phyloP scores from a whole-genome alignment of 495 filamentous ascomycete species.

The Penicillium tannophilum region DNA sequence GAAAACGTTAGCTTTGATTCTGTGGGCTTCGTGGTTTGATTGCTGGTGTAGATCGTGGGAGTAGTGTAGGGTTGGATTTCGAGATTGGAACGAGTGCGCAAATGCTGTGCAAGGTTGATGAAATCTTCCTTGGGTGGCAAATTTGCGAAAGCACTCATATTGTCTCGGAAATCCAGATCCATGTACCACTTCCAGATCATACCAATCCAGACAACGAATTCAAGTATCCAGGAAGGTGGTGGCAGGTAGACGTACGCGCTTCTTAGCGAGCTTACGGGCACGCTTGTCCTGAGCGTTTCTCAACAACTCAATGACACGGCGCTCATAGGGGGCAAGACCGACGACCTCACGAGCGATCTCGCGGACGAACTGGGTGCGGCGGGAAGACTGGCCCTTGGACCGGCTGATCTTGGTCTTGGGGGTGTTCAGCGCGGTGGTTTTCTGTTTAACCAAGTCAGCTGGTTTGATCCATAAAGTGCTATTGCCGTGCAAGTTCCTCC shows the following conservation, averaged over 20 bases:
- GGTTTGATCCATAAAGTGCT: neutral
- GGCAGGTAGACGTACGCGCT: slow-evolving; percentile 66
- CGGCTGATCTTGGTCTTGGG: slow-evolving; percentile 84
- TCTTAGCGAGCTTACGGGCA: slow-evolving; percentile 98
- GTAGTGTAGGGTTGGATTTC: neutral
- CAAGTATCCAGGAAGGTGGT: neutral
- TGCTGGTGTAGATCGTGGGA: neutral
- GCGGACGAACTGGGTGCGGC: slow-evolving; percentile 89
- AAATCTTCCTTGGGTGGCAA: slow-evolving; percentile 6
- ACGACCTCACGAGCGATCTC: slow-evolving; percentile 93
- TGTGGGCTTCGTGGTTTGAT: neutral
- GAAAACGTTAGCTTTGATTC: slow-evolving; percentile 21
- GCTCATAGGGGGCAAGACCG: slow-evolving; percentile 94
- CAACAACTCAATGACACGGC: slow-evolving; percentile 96
- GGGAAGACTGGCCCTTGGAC: slow-evolving; percentile 88
- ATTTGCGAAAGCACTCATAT: slow-evolving; percentile 3
- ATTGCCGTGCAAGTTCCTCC: neutral
- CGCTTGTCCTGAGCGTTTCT: slow-evolving; percentile 99
- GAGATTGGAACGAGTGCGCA: neutral
- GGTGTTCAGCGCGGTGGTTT: slow-evolving; percentile 82
- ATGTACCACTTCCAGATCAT: slow-evolving; percentile 4
- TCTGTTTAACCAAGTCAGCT: slow-evolving; percentile 59
- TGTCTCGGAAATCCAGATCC: neutral
- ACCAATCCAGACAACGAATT: neutral
- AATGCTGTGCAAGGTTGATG: slow-evolving; percentile 1